These are phyloP conservation scores for Colletotrichum sp. DNA, from an alignment of 2,329 filamentous ascomycete species.

Conservation along the genomic window DNA sequence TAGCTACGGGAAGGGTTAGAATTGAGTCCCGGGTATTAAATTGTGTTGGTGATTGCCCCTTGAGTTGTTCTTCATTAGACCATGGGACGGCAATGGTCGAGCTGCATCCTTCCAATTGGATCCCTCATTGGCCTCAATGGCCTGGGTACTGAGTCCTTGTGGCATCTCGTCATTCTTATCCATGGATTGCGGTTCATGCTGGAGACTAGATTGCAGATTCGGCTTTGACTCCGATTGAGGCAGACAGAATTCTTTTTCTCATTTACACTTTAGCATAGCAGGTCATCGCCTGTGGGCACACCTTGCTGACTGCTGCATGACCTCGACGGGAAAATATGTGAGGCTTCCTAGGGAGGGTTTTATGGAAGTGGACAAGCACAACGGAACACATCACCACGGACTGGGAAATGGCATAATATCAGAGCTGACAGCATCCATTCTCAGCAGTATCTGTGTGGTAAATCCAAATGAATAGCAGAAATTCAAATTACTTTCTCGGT, in stretches of 20 bases:
- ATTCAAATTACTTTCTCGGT: neutral
- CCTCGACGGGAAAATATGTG: too few species aligned
- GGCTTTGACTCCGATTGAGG: too few species aligned
- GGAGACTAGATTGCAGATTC: fast-evolving
- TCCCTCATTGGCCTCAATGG: neutral
- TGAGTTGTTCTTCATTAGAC: neutral
- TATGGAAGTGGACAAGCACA: too few species aligned
- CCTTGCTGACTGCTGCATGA: too few species aligned
- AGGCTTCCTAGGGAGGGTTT: too few species aligned
- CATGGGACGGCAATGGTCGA: neutral
- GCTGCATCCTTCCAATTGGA: neutral
- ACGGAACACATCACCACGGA: too few species aligned
- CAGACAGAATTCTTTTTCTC: neutral
- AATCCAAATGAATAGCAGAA: too few species aligned
- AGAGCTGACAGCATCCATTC: too few species aligned
- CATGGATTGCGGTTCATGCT: neutral
- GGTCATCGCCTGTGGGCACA: too few species aligned
- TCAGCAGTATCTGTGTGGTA: too few species aligned
- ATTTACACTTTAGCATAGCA: too few species aligned
- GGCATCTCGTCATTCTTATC: neutral
- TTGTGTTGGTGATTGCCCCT: neutral
- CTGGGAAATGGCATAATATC: too few species aligned
- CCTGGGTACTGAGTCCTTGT: neutral
- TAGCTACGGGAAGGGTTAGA: neutral
- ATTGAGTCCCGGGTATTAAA: neutral